These are phyloP conservation scores for Chalciporus chontae DNA, from an alignment of 768 basidiomycete species.

Conservation along the genomic window DNA sequence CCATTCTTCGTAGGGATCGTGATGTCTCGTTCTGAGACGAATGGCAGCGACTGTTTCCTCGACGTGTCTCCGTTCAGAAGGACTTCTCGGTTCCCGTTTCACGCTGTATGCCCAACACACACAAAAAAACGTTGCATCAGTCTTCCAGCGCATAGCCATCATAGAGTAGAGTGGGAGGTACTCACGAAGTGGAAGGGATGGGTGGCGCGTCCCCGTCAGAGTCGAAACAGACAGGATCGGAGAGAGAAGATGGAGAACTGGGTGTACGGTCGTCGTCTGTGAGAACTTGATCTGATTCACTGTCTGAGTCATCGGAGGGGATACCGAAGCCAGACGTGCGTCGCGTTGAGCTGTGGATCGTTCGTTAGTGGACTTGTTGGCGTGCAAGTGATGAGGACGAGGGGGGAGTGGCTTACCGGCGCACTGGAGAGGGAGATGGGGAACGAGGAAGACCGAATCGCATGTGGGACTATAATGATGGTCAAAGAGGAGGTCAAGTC, in stretches of 20 bases:
- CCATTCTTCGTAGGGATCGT: constrained; percentile 50
- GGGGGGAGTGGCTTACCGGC: constrained; percentile 30
- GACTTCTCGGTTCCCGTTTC: constrained; percentile 20
- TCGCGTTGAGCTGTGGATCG: constrained; percentile 20
- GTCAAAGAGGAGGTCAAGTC: too few species aligned
- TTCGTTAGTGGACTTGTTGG: neutral
- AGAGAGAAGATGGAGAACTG: constrained; percentile 33
- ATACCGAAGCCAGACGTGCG: constrained; percentile 53
- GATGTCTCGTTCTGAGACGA: constrained; percentile 39
- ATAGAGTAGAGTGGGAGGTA: too few species aligned
- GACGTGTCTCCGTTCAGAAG: constrained; percentile 34
- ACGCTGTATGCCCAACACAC: too few species aligned
- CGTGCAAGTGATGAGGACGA: neutral
- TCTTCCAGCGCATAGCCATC: too few species aligned
- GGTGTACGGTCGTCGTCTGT: constrained; percentile 37
- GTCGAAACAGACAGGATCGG: constrained; percentile 39
- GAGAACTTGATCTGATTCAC: constrained; percentile 27
- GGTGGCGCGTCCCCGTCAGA: constrained; percentile 45
- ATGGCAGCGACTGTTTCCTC: constrained; percentile 48
- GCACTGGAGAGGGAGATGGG: constrained; percentile 45
- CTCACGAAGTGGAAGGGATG: constrained; percentile 32
- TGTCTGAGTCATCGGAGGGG: constrained; percentile 44
- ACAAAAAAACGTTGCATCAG: too few species aligned
- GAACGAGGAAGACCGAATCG: constrained; percentile 54
- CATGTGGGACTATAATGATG: too few species aligned